A percentile compares a stretch with the other conserved stretches of the same genome.
Conservation (phyloP, 305 asterid species). For the Fraxinus floribunda region DNA sequence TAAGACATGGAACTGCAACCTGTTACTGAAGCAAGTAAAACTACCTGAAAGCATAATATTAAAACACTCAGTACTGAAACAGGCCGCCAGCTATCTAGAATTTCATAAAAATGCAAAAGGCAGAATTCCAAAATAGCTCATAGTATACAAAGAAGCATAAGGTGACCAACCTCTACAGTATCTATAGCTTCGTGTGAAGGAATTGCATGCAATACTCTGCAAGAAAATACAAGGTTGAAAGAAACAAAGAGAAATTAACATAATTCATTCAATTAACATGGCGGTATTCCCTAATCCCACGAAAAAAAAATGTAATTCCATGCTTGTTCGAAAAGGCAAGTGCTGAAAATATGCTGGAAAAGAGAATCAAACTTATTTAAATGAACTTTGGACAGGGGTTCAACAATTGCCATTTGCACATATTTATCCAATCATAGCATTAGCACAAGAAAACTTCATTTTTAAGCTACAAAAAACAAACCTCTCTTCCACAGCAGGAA, state of each 20-base stretch:
- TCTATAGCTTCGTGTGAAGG: constrained; percentile 97
- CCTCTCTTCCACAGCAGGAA: constrained; percentile 98
- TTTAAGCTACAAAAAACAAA: constrained; percentile 35
- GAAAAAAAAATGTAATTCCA: neutral
- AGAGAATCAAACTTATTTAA: constrained; percentile 8
- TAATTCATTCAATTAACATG: neutral
- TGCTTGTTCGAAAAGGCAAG: constrained; percentile 7
- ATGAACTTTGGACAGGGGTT: neutral
- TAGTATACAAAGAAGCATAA: constrained; percentile 7
- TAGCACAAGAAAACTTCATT: neutral
- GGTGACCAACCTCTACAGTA: constrained; percentile 76
- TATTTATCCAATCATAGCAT: neutral
- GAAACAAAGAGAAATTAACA: constrained; percentile 1
- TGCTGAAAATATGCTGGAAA: constrained; percentile 8
- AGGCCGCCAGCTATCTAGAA: neutral
- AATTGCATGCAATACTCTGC: constrained; percentile 93
- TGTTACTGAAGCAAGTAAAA: neutral
- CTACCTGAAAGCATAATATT: neutral
- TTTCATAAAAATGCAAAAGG: constrained; percentile 3
- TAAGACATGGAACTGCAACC: neutral
- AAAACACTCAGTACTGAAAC: neutral
- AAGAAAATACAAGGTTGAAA: neutral
- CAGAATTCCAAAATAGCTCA: constrained; percentile 11
- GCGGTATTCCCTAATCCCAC: constrained; percentile 1
- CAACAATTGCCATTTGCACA: constrained; percentile 12